Conservation (phyloP, 1,139 yeast species). For the Magnusiomyces fungicola region DNA sequence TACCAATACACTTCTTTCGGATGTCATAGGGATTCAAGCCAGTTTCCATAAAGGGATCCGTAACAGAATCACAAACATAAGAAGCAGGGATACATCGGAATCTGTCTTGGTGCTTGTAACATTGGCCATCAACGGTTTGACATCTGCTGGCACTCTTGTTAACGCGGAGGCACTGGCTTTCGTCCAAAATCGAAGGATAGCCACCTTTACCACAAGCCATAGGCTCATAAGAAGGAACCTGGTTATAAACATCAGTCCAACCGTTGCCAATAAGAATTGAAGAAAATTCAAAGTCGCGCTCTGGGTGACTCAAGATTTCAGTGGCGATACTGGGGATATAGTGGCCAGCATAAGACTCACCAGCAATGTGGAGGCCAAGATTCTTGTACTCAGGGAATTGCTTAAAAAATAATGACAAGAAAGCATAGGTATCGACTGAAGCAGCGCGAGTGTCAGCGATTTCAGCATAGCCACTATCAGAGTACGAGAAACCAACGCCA, state of each 20-base stretch:
- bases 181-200: conserved; percentile 67
- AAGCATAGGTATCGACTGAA: conserved; percentile 88
- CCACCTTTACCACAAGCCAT: conserved; percentile 99
- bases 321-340: conserved; percentile 55
- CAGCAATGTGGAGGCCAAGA: conserved; percentile 86
- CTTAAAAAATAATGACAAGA: conserved; percentile 80
- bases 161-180: conserved; percentile 62
- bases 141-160: conserved; percentile 55
- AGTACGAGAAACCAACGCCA: conserved; percentile 71
- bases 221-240: conserved; percentile 82
- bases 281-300: conserved; percentile 74
- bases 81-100: conserved; percentile 80
- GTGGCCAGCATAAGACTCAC: conserved; percentile 98
- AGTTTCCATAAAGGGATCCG: conserved; percentile 83
- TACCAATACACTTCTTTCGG: conserved; percentile 68
- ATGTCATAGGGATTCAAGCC: conserved; percentile 94
- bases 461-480: conserved; percentile 22
- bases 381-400: conserved; percentile 79
- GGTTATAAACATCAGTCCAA: conserved; percentile 84
- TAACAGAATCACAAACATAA: conserved; percentile 79
- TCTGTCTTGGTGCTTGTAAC: conserved; percentile 50
- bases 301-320: conserved; percentile 25
- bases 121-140: conserved; percentile 43
- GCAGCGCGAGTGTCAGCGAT: conserved; percentile 51
- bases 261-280: conserved; percentile 95